phyloP scores from a whole-genome alignment of 2,329 filamentous ascomycete species.

The Apiospora phragmitis region DNA sequence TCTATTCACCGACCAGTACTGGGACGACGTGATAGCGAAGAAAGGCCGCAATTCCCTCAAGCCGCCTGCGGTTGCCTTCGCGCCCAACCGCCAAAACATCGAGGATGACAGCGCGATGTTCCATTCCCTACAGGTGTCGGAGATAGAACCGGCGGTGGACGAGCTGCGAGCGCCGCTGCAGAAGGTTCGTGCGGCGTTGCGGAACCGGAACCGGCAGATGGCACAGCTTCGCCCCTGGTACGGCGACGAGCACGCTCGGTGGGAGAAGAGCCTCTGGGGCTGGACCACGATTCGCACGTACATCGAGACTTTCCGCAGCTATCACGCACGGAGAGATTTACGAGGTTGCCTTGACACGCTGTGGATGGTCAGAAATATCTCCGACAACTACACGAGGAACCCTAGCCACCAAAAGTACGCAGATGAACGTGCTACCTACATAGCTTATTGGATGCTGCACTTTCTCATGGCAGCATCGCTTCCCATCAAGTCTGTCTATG shows the following conservation, averaged over 20 bases:
- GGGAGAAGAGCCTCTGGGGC: not conserved
- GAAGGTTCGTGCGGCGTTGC: not conserved
- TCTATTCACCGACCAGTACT: not conserved
- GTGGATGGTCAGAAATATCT: accelerated
- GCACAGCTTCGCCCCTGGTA: not conserved
- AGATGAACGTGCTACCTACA: not conserved
- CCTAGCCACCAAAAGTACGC: not conserved
- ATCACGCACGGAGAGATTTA: not conserved
- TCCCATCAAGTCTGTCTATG: not conserved
- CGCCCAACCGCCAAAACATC: too few relatives aligned
- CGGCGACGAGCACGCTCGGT: not conserved
- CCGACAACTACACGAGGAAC: too few relatives aligned
- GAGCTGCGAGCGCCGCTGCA: not conserved
- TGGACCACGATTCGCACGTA: not conserved
- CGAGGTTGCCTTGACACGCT: not conserved
- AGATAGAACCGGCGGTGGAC: not conserved
- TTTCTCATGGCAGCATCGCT: not conserved
- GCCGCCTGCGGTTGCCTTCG: not conserved
- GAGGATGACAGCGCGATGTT: too few relatives aligned
- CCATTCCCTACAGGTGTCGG: not conserved
- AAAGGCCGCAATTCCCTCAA: not conserved
- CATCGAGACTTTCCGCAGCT: not conserved
- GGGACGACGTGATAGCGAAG: not conserved
- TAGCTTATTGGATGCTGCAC: not conserved
- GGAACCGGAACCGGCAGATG: not conserved